Conservation (phyloP, 768 basidiomycete species). For the Hericium rajendrae region DNA sequence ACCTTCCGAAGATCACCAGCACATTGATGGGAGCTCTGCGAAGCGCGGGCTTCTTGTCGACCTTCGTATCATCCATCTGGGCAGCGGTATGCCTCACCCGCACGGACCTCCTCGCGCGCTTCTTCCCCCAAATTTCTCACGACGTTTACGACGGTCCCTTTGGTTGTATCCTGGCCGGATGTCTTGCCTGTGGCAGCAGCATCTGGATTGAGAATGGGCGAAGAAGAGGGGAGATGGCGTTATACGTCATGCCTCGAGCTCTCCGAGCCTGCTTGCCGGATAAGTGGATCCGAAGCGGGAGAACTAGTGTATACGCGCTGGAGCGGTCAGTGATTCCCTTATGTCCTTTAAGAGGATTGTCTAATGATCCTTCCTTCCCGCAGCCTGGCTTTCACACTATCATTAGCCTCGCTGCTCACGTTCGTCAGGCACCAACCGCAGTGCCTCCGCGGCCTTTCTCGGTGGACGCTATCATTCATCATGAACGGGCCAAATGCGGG, state of each 20-base stretch:
- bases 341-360: not conserved
- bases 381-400: conserved; percentile 52
- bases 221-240: conserved; percentile 67
- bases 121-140: conserved; percentile 61
- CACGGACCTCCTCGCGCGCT: conserved; percentile 50
- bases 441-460: conserved; percentile 60
- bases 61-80: conserved; percentile 67
- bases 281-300: conserved; percentile 38
- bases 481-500: conserved; percentile 49
- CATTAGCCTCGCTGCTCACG: conserved; percentile 57
- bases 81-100: conserved; percentile 60
- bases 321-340: conserved; percentile 41
- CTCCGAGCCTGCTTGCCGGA: conserved; percentile 54
- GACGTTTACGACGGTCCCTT: conserved; percentile 74
- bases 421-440: conserved; percentile 52
- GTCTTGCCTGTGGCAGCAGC: conserved; percentile 61
- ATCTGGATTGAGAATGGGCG: conserved; percentile 71
- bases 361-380: conserved; percentile 1
- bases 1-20: conserved; percentile 29
- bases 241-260: conserved; percentile 70
- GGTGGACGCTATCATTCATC: conserved; percentile 62
- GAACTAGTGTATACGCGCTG: conserved; percentile 27
- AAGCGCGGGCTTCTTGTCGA: conserved; percentile 63
- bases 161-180: conserved; percentile 58
- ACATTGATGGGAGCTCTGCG: conserved; percentile 44